A percentile compares a stretch with the other conserved stretches of the same genome.
These are phyloP conservation scores for Diaporthe citriasiana DNA, from an alignment of 2,329 filamentous ascomycete species.

Conservation along the genomic window DNA sequence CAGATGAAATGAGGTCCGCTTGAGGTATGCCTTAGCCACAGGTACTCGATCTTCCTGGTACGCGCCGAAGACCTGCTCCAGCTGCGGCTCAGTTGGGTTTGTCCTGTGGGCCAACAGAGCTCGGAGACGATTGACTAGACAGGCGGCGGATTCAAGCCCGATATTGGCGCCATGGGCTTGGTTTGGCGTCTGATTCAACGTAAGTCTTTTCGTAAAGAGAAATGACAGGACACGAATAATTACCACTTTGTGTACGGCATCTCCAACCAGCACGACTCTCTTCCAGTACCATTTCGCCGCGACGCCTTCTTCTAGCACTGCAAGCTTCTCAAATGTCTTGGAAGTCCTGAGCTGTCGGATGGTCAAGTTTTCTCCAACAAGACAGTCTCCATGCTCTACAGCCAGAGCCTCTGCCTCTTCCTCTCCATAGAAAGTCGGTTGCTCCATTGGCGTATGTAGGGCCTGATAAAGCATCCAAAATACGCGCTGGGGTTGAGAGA, in stretches of 20 bases:
- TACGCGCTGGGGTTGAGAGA: neutral
- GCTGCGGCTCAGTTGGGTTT: neutral
- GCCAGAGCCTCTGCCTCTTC: neutral
- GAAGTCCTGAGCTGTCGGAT: neutral
- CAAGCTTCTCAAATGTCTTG: slow-evolving; percentile 17
- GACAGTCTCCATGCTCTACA: neutral
- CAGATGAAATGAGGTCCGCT: slow-evolving; percentile 6
- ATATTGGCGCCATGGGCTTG: slow-evolving; percentile 21
- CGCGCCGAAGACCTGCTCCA: neutral
- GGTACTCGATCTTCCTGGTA: slow-evolving; percentile 4
- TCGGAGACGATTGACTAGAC: slow-evolving; percentile 5
- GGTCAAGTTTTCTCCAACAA: neutral
- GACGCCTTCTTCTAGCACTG: neutral
- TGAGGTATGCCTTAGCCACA: neutral
- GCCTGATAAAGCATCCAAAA: slow-evolving; percentile 24
- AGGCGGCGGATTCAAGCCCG: slow-evolving; percentile 11
- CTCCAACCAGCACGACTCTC: neutral
- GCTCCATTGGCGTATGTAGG: neutral
- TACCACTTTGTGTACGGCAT: slow-evolving; percentile 16
- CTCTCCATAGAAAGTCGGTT: neutral
- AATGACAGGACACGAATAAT: neutral
- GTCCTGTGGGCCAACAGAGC: neutral
- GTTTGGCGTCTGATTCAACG: neutral
- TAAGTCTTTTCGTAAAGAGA: neutral
- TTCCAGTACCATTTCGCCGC: slow-evolving; percentile 18